Percentiles rank a stretch among this genome's conserved stretches.
phyloP scores from a whole-genome alignment of 805 yeast genomes.

The Suhomyces vadensis region DNA sequence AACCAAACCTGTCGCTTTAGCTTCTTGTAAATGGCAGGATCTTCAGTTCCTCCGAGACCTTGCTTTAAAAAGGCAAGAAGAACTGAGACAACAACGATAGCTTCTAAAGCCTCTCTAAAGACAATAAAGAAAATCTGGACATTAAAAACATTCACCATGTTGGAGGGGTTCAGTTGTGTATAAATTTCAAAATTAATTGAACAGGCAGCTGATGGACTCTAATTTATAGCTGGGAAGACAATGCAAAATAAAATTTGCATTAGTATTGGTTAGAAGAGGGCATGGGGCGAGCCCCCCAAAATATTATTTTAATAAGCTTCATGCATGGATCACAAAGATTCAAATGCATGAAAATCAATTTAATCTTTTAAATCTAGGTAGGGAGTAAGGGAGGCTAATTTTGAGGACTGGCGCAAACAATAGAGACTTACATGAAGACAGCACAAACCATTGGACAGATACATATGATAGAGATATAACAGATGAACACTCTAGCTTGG shows the following conservation, averaged over 20 bases:
- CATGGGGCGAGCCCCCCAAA: not conserved
- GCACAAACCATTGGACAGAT: too few species aligned
- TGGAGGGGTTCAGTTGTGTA: constrained; percentile 5
- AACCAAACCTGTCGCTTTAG: constrained; percentile 24
- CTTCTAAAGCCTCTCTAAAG: constrained; percentile 29
- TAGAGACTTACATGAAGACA: too few species aligned
- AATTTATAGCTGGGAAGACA: not conserved
- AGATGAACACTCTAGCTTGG: too few species aligned
- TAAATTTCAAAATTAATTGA: not conserved
- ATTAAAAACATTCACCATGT: constrained; percentile 27
- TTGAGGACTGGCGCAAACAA: too few species aligned
- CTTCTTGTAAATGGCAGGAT: constrained; percentile 21
- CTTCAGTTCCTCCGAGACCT: constrained; percentile 25
- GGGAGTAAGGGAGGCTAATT: not conserved
- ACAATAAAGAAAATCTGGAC: constrained; percentile 28
- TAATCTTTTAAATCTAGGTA: not conserved
- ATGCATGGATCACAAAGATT: not conserved
- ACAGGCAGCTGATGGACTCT: not conserved
- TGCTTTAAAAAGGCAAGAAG: constrained; percentile 29
- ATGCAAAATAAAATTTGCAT: not conserved
- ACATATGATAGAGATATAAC: too few species aligned
- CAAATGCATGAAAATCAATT: not conserved
- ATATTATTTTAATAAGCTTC: too few species aligned
- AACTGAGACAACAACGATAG: constrained; percentile 28
- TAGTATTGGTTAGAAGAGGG: not conserved